Base-by-base conservation (phyloP, 1,284 basidiomycete species). In the Dichomitus squalens region DNA sequence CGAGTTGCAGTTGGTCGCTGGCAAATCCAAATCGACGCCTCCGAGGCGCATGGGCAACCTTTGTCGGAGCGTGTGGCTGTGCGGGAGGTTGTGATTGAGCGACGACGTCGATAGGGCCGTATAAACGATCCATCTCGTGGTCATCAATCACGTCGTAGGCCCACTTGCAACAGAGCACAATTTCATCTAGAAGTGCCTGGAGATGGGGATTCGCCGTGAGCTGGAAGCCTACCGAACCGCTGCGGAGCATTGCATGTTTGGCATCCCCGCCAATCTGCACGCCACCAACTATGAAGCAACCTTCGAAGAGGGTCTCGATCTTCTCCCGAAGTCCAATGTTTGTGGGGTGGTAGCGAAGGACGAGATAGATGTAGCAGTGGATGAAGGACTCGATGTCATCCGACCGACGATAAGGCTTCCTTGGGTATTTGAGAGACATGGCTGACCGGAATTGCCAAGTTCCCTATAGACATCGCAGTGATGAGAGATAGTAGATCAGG, bases 361-460 rank as follows among this genome's bases (percentile, higher is more conserved):
- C 36, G 31, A 51, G 31, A 11, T 48, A 40, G 3, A 36, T 20
- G 21, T 55, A 43, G 12, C 50, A 38, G n/a, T 61, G 59, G 3
- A 59, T 27, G 23, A 60, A 58, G 1, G 59, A 57, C 39, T 61
- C 62, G 5, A 61, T 39, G 21, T 64, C 62, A 39, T 64, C 62
- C 11, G 55, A 53, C 16, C 55, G 20, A 18, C 47, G 35, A 35
- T 57, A 49, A 0, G 56, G 53, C 29, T 55, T 59, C 9, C 33
- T 16, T 1, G 59, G 62, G 20, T 36, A 51, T n/a, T 8, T n/a
- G 8, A 53, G 47, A 7, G 36, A n/a, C 16, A 51, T 9, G 0
- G 57, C 59, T 1, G 62, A 64, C 5, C 48, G 46, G 33, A 55
- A 61, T 11, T 53, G 54, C 62, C 62, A 61, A 1, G 62, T 64